Conservation (phyloP, 441 rosid species). For the Melastoma candidum region DNA sequence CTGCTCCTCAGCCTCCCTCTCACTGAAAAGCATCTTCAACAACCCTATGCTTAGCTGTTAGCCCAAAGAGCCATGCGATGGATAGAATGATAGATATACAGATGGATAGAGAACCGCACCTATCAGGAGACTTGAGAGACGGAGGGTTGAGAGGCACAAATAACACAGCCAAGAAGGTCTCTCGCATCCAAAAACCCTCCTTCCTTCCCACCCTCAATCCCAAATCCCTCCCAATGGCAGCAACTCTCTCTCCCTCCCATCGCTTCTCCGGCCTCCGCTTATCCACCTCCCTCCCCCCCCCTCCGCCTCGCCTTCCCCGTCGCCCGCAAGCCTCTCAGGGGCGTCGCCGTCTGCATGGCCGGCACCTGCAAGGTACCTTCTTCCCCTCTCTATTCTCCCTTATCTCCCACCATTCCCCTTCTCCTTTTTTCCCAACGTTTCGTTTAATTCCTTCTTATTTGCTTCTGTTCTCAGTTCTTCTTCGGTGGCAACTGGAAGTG, state of each 20-base stretch:
- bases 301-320: conserved; percentile 41
- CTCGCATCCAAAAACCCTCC: conserved; percentile 27
- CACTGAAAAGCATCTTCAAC: conserved; percentile 90
- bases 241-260: conserved; percentile 26
- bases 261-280: conserved; percentile 66
- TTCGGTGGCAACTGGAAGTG: conserved; percentile 99
- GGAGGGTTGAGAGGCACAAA: too few relatives aligned
- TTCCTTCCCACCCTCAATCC: conserved; percentile 14
- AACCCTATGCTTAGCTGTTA: conserved; percentile 50
- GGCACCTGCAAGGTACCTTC: conserved; percentile 67
- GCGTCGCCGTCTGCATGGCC: conserved; percentile 67
- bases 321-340: conserved; percentile 40
- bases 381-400: background rate
- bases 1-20: conserved; percentile 96
- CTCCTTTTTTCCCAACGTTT: background rate
- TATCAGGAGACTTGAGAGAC: conserved; percentile 33
- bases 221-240: conserved; percentile 1
- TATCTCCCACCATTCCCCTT: background rate
- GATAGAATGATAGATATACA: background rate
- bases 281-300: conserved; percentile 31
- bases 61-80: conserved; percentile 19
- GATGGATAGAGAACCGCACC: conserved; percentile 35
- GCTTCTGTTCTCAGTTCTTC: conserved; percentile 60
- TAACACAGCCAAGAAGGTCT: conserved; percentile 16
- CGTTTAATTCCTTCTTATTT: background rate